A percentile compares a stretch with the other conserved stretches of the same genome.
Conservation (phyloP, 2,329 filamentous ascomycete species). For the Trichoderma aggressivum region DNA sequence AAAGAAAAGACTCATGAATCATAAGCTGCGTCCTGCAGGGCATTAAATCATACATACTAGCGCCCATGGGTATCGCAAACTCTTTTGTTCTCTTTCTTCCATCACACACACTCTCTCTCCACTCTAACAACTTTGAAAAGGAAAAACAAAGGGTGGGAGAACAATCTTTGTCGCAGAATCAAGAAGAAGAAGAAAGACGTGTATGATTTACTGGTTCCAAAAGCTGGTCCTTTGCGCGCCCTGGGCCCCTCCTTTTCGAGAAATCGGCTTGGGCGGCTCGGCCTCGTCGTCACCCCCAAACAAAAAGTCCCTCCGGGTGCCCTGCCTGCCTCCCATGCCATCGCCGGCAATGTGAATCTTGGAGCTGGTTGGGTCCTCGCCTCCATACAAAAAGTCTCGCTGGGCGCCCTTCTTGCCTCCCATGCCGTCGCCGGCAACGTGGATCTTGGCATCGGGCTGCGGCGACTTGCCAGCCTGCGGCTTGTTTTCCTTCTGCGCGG, state of each 20-base stretch:
- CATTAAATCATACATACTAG: conserved; percentile 23
- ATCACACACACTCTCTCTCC: not conserved
- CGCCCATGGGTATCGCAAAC: conserved; percentile 15
- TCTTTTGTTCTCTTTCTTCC: not conserved
- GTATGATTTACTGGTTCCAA: conserved; percentile 37
- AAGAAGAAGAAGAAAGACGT: too few relatives aligned
- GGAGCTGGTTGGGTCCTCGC: conserved; percentile 32
- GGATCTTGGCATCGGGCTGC: conserved; percentile 29
- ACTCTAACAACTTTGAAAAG: not conserved
- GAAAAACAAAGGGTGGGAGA: not conserved
- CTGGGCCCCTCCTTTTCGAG: conserved; percentile 36
- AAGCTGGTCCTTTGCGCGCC: conserved; percentile 39
- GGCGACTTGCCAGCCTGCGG: conserved; percentile 17
- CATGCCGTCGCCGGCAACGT: conserved; percentile 61
- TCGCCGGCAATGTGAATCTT: conserved; percentile 51
- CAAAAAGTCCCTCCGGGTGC: conserved; percentile 54
- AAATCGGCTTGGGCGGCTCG: conserved; percentile 32
- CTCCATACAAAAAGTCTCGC: conserved; percentile 58
- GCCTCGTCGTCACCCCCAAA: conserved; percentile 51
- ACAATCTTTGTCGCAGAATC: not conserved
- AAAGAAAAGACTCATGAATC: conserved; percentile 30
- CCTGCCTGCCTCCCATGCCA: conserved; percentile 62
- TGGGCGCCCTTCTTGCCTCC: conserved; percentile 54
- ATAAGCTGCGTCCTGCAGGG: conserved; percentile 30
- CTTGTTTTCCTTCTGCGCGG: conserved; percentile 44